Base-by-base conservation (phyloP, 129 eudicot genomes). In the Smallanthus sonchifolius region DNA sequence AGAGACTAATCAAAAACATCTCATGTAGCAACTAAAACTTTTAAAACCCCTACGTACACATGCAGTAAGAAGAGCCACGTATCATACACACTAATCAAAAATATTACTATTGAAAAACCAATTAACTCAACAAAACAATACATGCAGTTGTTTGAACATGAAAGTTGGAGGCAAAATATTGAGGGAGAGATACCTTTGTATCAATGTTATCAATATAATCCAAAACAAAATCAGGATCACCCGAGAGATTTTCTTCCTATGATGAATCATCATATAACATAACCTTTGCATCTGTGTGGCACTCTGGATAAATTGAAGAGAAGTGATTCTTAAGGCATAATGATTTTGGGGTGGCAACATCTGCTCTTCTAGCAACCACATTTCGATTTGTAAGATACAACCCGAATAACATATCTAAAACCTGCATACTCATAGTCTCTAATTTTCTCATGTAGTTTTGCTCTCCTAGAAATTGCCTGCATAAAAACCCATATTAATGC, bases 41-140 rank as follows among this genome's bases (percentile, higher is more conserved):
- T 91, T 83, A n/a, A 94, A 78, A 65, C 97, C 98, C 79, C 96
- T 86, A 74, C 93, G 86, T 30, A 86, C 97, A 76, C 98, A 94
- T 73, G 97, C 99, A 75, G 97, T 97, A 80, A 94, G 97, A 87
- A 94, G 96, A 6, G 99, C 88, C 72, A 94, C 96, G 97, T 94
- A 40, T 49, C 71, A 75, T 57, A 77, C 70, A 70, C 10, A 37
- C 57, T 60, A 55, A 72, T 42, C 74, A 76, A 51, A 65, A 65
- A 57, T 60, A 65, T 64, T 28, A 28, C 54, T 71, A 36, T 39
- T 42, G 36, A 76, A 72, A 61, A 45, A 36, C 5, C 45, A 24
- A n/a, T 3, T 56, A n/a, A 39, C 7, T 34, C 34, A 39, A 45
- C 60, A 16, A 64, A 39, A 72, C 6, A 72, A 28, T 11, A 6